phyloP scores from a whole-genome alignment of 768 basidiomycete species.

The Lyophyllum shimeji region DNA sequence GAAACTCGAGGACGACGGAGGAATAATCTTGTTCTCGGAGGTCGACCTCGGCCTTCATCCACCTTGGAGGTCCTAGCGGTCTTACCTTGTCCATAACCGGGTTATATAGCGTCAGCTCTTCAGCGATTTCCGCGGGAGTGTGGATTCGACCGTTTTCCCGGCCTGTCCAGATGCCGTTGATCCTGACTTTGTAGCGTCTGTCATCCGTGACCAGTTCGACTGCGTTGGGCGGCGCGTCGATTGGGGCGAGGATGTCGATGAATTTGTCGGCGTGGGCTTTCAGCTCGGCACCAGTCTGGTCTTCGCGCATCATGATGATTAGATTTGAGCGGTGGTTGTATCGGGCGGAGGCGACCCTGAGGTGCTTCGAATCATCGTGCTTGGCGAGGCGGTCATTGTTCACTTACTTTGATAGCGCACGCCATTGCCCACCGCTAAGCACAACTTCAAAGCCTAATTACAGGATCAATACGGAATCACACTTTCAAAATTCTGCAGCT shows the following conservation, averaged over 20 bases:
- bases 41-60: background rate
- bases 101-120: background rate
- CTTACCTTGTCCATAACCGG: constrained; percentile 3
- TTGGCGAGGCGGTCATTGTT: constrained; percentile 10
- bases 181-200: constrained; percentile 19
- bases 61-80: background rate
- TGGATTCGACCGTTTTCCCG: background rate
- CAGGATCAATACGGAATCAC: too few species aligned
- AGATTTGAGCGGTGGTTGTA: constrained; percentile 18
- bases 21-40: background rate
- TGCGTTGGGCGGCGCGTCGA: constrained; percentile 3
- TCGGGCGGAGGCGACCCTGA: constrained; percentile 15
- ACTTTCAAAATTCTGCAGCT: too few species aligned
- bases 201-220: constrained; percentile 15
- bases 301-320: constrained; percentile 14
- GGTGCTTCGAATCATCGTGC: constrained; percentile 4
- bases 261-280: constrained; percentile 5
- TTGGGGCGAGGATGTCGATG: background rate
- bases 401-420: too few species aligned
- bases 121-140: background rate
- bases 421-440: too few species aligned
- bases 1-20: constrained; percentile 1
- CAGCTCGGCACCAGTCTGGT: constrained; percentile 19
- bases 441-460: too few species aligned
- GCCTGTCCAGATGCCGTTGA: constrained; percentile 10